Conservation (phyloP, 805 yeast species). For the Spathaspora passalidarum region DNA sequence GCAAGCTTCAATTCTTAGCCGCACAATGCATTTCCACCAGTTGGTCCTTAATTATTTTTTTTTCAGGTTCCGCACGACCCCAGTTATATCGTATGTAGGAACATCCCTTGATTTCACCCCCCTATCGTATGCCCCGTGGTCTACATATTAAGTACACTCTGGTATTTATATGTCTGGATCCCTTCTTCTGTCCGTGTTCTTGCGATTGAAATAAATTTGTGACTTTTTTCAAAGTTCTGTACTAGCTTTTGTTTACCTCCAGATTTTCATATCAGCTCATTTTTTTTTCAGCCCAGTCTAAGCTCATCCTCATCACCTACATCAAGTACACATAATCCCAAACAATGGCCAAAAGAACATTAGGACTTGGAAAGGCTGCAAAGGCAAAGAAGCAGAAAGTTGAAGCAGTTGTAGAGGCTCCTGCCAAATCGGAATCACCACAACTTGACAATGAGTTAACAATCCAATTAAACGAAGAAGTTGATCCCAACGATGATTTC, state of each 20-base stretch:
- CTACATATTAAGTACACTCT: no score
- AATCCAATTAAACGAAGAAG: slow-evolving; percentile 67
- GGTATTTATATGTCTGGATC: no score
- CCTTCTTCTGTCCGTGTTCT: no score
- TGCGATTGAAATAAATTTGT: not conserved
- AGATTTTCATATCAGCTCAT: not conserved
- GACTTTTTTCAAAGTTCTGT: not conserved
- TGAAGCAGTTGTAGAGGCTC: slow-evolving; percentile 7
- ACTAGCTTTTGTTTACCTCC: not conserved
- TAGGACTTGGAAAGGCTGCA: slow-evolving; percentile 45
- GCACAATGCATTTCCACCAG: no score
- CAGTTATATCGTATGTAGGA: no score
- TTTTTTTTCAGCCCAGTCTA: not conserved
- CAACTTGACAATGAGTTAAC: slow-evolving; percentile 26
- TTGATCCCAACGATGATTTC: slow-evolving; percentile 75
- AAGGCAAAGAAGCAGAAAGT: slow-evolving; percentile 44
- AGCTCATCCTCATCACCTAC: not conserved
- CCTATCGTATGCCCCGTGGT: no score
- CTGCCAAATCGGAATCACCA: slow-evolving; percentile 13
- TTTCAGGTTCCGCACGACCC: no score
- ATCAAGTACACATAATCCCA: not conserved
- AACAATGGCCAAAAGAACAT: slow-evolving; percentile 30
- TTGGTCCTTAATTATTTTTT: no score
- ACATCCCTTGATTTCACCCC: no score
- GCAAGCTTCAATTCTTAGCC: no score